These are phyloP conservation scores for Tulasnella sp. DNA, from an alignment of 768 basidiomycete species.

Conservation along the genomic window DNA sequence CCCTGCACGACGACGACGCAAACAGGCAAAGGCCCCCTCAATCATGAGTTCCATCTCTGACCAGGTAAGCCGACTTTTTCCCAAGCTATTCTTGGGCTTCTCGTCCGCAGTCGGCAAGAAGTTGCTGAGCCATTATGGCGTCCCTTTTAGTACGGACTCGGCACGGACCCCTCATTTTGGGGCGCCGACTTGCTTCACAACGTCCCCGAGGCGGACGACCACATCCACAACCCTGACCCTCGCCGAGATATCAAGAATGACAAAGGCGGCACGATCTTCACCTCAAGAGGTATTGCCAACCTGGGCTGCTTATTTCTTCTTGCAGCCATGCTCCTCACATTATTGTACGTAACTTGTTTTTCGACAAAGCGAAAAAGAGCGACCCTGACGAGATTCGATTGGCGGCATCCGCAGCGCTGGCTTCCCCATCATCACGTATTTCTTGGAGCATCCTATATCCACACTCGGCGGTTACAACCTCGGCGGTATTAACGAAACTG, in stretches of 20 bases:
- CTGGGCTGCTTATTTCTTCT: conserved; percentile 60
- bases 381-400: not conserved
- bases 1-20: not conserved
- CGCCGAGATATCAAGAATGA: conserved; percentile 52
- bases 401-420: conserved; percentile 39
- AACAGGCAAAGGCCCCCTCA: not conserved
- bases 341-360: conserved; percentile 34
- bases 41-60: conserved; percentile 9
- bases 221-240: conserved; percentile 67
- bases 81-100: not conserved
- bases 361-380: not conserved
- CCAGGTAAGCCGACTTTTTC: conserved; percentile 6
- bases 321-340: conserved; percentile 36
- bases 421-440: conserved; percentile 67
- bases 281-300: conserved; percentile 62
- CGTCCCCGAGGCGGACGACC: conserved; percentile 55
- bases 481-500: conserved; percentile 77
- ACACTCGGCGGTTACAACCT: conserved; percentile 60
- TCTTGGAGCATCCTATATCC: conserved; percentile 13
- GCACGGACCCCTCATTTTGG: conserved; percentile 66
- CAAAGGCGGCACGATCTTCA: conserved; percentile 52
- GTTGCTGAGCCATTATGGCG: not conserved
- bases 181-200: conserved; percentile 55
- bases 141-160: conserved; percentile 53
- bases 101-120: not conserved